Percentiles rank a stretch among this genome's conserved stretches.
phyloP scores from a whole-genome alignment of 768 basidiomycete species.

The Kockovaella imperatae region DNA sequence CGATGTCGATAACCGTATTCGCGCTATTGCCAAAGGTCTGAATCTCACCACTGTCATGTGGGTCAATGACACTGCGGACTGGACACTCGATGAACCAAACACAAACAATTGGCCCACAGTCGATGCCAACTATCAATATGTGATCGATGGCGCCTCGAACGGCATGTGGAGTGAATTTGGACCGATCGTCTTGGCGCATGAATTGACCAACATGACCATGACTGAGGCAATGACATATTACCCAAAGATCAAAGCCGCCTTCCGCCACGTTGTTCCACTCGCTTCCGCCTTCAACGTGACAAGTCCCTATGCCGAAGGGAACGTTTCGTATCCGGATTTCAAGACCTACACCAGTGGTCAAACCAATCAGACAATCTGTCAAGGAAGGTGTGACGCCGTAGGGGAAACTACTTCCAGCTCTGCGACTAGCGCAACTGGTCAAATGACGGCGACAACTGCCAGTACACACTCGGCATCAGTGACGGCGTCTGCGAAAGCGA shows the following conservation, averaged over 20 bases:
- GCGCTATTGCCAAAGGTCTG: slow-evolving; percentile 32
- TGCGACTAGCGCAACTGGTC: no score
- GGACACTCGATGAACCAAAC: background rate
- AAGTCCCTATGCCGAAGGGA: slow-evolving; percentile 24
- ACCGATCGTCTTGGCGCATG: background rate
- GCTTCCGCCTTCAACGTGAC: slow-evolving; percentile 24
- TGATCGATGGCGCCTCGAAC: background rate
- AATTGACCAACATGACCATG: slow-evolving; percentile 23
- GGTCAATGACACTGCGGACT: slow-evolving; percentile 22
- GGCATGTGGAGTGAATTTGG: background rate
- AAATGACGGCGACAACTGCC: no score
- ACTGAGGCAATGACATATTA: slow-evolving; percentile 10
- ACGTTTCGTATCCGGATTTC: slow-evolving; percentile 1
- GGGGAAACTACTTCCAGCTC: no score
- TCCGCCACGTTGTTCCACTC: slow-evolving; percentile 20
- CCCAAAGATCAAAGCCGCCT: slow-evolving; percentile 15
- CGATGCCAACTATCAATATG: background rate
- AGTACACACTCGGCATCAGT: no score
- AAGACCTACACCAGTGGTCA: background rate
- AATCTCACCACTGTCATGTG: slow-evolving; percentile 38
- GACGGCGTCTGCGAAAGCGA: no score
- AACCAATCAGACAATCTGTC: no score
- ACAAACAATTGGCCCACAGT: background rate
- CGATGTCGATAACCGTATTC: slow-evolving; percentile 42
- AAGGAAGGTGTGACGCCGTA: no score